phyloP scores from a whole-genome alignment of 176 grass and related monocot species.

The Eragrostis nindensis region DNA sequence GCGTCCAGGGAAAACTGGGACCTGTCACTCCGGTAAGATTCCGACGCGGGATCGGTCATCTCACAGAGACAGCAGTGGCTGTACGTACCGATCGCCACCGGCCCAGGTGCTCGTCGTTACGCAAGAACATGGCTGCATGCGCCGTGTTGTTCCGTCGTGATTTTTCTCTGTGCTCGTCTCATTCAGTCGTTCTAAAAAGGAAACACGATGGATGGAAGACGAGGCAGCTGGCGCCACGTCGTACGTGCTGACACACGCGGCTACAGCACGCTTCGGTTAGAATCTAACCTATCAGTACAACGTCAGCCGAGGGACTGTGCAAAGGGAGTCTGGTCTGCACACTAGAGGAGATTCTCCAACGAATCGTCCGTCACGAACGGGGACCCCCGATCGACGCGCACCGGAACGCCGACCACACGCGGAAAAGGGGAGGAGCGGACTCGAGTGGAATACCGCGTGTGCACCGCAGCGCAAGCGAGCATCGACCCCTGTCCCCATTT shows the following conservation, averaged over 20 bases:
- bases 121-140: too few relatives aligned
- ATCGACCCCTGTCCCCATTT: conserved; percentile 28
- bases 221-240: not conserved
- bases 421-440: conserved; percentile 1
- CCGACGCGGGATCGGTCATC: too few relatives aligned
- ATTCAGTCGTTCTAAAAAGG: too few relatives aligned
- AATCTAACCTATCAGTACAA: conserved; percentile 9
- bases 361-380: conserved; percentile 16
- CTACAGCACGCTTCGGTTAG: conserved; percentile 19
- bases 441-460: conserved; percentile 17
- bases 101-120: too few relatives aligned
- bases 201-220: too few relatives aligned
- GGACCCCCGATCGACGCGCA: not conserved
- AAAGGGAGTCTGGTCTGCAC: not conserved
- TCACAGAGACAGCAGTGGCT: too few relatives aligned
- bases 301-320: not conserved
- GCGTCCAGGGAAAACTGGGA: not conserved
- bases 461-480: not conserved
- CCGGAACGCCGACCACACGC: conserved; percentile 2
- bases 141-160: too few relatives aligned
- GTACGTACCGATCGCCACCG: too few relatives aligned
- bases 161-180: too few relatives aligned
- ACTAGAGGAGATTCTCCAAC: conserved; percentile 29
- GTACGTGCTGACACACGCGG: not conserved
- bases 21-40: not conserved